These are phyloP conservation scores for Gossypium davidsonii DNA, from an alignment of 441 rosid species.

Conservation along the genomic window DNA sequence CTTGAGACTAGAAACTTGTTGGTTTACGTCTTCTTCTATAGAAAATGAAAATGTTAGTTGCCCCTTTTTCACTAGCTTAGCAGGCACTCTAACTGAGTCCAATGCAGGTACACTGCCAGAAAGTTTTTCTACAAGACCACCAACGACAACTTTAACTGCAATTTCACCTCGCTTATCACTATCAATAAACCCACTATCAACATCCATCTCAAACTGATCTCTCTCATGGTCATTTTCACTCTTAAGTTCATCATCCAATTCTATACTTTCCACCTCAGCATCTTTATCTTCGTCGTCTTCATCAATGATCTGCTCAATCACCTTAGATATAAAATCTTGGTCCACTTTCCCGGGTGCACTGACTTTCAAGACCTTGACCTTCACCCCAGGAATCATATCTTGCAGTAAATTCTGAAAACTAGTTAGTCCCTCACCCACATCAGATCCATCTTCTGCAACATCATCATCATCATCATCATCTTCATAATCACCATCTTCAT, in stretches of 20 bases:
- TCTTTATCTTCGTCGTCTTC: conserved; percentile 57
- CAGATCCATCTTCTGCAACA: conserved; percentile 65
- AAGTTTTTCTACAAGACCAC: conserved; percentile 58
- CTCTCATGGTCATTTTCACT: conserved; percentile 52
- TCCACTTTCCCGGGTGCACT: conserved; percentile 71
- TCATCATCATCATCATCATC: conserved; percentile 55
- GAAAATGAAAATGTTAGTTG: conserved; percentile 58
- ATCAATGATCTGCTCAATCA: conserved; percentile 73
- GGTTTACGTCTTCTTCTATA: conserved; percentile 50
- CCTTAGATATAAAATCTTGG: conserved; percentile 78
- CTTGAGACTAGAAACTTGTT: conserved; percentile 39
- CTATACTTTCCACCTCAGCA: conserved; percentile 33
- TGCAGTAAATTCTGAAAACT: conserved; percentile 66
- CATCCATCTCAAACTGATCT: conserved; percentile 52
- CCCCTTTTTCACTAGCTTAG: conserved; percentile 61
- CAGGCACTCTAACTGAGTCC: conserved; percentile 72
- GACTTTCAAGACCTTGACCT: conserved; percentile 85
- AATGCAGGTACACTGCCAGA: conserved; percentile 41
- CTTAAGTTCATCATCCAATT: conserved; percentile 40
- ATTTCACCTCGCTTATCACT: conserved; percentile 54
- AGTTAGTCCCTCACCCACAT: conserved; percentile 62
- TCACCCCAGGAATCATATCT: conserved; percentile 86
- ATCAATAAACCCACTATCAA: conserved; percentile 46
- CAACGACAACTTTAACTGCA: conserved; percentile 73
- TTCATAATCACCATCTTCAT: conserved; percentile 49